Evolutionary conservation across 495 filamentous ascomycete genomes (phyloP).

Genomic region (Xylaria scruposa): DNA sequence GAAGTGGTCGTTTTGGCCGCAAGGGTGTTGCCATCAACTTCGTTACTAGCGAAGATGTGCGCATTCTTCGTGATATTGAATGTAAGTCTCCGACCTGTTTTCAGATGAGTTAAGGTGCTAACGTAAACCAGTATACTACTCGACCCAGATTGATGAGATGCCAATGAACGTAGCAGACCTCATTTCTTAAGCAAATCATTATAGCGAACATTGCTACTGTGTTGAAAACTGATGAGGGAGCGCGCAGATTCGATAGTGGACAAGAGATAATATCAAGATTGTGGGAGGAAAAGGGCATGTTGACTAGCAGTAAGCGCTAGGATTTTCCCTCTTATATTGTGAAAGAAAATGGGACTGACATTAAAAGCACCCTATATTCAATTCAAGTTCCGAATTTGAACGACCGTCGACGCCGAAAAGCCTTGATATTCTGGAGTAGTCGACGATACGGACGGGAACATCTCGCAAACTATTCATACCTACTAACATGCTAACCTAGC

Average conservation of each 20-base stretch:
- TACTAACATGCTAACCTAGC: background rate
- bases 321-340: background rate
- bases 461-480: background rate
- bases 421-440: background rate
- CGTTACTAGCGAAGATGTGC: constrained; percentile 95
- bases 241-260: constrained; percentile 26
- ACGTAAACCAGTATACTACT: constrained; percentile 78
- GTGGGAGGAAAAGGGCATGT: constrained; percentile 45
- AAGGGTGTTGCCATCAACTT: constrained; percentile 99
- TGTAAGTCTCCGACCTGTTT: constrained; percentile 53
- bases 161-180: constrained; percentile 91
- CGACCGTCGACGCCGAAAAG: constrained; percentile 8
- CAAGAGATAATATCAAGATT: constrained; percentile 22
- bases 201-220: background rate
- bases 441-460: background rate
- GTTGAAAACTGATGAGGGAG: constrained; percentile 26
- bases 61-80: constrained; percentile 97
- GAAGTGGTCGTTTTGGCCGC: constrained; percentile 92
- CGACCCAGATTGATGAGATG: constrained; percentile 99
- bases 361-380: constrained; percentile 34
- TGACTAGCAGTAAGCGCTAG: constrained; percentile 35
- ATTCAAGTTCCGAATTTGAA: constrained; percentile 19
- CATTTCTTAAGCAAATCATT: constrained; percentile 42
- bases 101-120: constrained; percentile 40
- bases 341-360: constrained; percentile 20